Evolutionary conservation across 2,329 filamentous ascomycete species (phyloP).

Genomic region (Cucurbitaria berberidis): DNA sequence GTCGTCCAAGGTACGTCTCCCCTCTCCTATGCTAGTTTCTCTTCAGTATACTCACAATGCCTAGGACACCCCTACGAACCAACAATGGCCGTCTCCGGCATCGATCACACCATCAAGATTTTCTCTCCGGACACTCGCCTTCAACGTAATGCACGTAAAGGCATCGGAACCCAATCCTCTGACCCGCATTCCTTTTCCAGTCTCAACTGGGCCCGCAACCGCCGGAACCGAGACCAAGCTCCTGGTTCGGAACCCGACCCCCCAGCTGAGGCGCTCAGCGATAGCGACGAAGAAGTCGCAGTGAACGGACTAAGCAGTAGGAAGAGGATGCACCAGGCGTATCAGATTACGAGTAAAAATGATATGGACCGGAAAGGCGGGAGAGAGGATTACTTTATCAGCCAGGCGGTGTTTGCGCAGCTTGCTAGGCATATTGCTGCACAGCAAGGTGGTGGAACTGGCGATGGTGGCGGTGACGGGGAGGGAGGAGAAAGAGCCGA

Average conservation of each 20-base stretch:
- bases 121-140: conserved; percentile 67
- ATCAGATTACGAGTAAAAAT: conserved; percentile 68
- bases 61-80: conserved; percentile 70
- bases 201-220: conserved; percentile 36
- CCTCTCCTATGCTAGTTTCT: background rate
- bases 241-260: conserved; percentile 7
- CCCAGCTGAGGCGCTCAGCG: conserved; percentile 18
- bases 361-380: conserved; percentile 65
- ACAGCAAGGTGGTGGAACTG: conserved; percentile 26
- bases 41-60: conserved; percentile 17
- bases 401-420: conserved; percentile 49
- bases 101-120: conserved; percentile 72
- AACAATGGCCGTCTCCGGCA: conserved; percentile 69
- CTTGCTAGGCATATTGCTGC: conserved; percentile 42
- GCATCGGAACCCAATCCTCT: conserved; percentile 62
- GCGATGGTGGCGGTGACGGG: conserved; percentile 18
- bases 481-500: conserved; percentile 31
- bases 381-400: conserved; percentile 63
- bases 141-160: conserved; percentile 62
- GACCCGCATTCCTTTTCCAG: conserved; percentile 53
- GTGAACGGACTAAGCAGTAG: conserved; percentile 60
- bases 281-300: conserved; percentile 49
- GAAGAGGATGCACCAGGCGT: conserved; percentile 65
- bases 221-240: conserved; percentile 13
- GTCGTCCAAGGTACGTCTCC: conserved; percentile 63